Evolutionary conservation across 78 protist species (phyloP).

Genomic region (Dictyostelium capitatum): DNA sequence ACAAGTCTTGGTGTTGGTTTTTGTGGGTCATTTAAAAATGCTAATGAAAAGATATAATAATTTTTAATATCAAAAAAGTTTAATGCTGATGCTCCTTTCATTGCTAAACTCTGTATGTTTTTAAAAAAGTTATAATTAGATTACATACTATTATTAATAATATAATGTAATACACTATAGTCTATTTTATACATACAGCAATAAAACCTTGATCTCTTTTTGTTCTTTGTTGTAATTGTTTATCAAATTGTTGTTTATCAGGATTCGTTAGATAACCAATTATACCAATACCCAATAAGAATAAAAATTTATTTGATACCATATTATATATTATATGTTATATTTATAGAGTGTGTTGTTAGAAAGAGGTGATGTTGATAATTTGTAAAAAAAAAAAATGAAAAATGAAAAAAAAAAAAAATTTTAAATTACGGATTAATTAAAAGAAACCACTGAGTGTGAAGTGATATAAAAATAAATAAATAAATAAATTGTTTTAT

Average conservation of each 20-base stretch:
- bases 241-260: background rate
- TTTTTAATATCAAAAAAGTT: background rate
- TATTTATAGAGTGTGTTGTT: background rate
- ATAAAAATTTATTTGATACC: background rate
- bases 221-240: background rate
- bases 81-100: background rate
- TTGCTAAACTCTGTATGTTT: background rate
- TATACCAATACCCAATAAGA: background rate
- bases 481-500: background rate
- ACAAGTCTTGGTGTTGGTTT: background rate
- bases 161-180: too few species aligned
- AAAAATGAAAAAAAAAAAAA: background rate
- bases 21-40: background rate
- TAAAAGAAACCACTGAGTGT: too few species aligned
- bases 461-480: background rate
- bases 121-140: background rate
- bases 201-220: background rate
- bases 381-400: conserved; percentile 8
- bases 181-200: conserved; percentile 19
- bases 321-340: background rate
- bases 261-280: conserved; percentile 1
- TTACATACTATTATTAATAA: too few species aligned
- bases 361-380: background rate
- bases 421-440: too few species aligned
- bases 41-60: background rate